Base-by-base conservation (phyloP, 495 filamentous ascomycete species). In the Cercophora samala region DNA sequence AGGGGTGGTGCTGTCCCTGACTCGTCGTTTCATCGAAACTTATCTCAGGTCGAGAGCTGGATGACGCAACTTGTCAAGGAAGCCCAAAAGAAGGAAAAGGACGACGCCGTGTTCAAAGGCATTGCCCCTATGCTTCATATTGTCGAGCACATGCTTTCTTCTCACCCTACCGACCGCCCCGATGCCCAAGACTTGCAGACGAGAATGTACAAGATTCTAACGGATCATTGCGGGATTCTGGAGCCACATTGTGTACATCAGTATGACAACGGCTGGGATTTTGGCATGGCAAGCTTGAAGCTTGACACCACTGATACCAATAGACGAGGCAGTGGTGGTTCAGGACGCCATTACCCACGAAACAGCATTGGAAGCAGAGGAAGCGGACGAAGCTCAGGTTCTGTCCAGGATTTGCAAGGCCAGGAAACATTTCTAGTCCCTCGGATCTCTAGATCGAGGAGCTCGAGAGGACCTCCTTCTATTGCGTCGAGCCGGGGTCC, bases 11-110 rank as follows among this genome's bases (percentile, higher is more conserved):
- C 89, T 26, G 85, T 82, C 9, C 81, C 89, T 11, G 91, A 97
- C 71, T 85, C 89, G 1, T 92, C 89, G 0, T 98, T 93, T 77
- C 93, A 97, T 74, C 87, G 87, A 25, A 95, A 96, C 70, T 79
- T 90, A 0, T 85, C 83, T 17, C 91, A 93, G 72, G 85, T 96
- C 1, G 86, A 88, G 58, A 86, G 82, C 18, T 97, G 94, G 93
- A 90, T 94, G 75, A 82, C 83, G 0, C 76, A 82, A 11, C 77
- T 97, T 0, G 85, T 87, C 55, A 86, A 87, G 60, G 89, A 92
- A 25, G 86, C 89, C 23, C 75, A 83, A 53, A 89, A 90, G 74
- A 88, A 87, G 73, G 89, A 90, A 73, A 88, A 87, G 73, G 74
- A 89, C 58, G 88, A 91, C 54, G 71, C 69, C 9, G 63, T 81